Evolutionary conservation across 164 flowering plant species (phyloP), one percentile per base, ranked within the genome.

Genomic region (Piper longum): DNA sequence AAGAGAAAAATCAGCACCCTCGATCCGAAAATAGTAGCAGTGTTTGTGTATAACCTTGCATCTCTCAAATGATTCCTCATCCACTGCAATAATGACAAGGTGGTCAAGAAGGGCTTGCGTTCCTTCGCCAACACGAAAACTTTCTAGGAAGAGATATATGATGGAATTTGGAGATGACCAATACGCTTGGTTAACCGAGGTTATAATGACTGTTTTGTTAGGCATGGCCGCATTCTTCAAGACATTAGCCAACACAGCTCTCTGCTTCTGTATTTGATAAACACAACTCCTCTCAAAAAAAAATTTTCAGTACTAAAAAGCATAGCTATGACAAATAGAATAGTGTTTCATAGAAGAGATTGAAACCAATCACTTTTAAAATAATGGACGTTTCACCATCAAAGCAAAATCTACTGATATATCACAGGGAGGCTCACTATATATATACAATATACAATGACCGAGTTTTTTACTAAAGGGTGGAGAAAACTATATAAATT

Each of bases 101-200:
- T 82, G 80, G 52, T 73, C 70, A 64, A 82, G 68, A 7, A 79
- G 68, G 17, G 11, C 42, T 41, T 64, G 26, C 16, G 85, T 82
- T 0, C 71, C 71, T 43, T 67, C 39, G 0, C 82, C 82, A 26
- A 77, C 64, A 1, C 44, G 59, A 55, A 80, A 75, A 57, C 86
- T 78, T 71, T 74, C 72, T 0, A 79, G 76, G 67, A 81, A 76
- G 57, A 81, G 75, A 61, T 81, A 80, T 9, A 77, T 68, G 6
- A 77, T 13, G 4, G 81, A 77, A 60, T 54, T 66, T 4, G 81
- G 76, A 41, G 57, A 40, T n/a, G 84, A 72, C 80, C 79, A 78
- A 2, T 26, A 26, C 54, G 73, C 70, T 52, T 69, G 45, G 39
- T 75, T 68, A 8, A 81, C 19, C 6, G 72, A 59, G 39, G 82